Base-by-base conservation (phyloP, 225 moss, liverwort and hornwort species). In the Physcomitrellopsis africana region DNA sequence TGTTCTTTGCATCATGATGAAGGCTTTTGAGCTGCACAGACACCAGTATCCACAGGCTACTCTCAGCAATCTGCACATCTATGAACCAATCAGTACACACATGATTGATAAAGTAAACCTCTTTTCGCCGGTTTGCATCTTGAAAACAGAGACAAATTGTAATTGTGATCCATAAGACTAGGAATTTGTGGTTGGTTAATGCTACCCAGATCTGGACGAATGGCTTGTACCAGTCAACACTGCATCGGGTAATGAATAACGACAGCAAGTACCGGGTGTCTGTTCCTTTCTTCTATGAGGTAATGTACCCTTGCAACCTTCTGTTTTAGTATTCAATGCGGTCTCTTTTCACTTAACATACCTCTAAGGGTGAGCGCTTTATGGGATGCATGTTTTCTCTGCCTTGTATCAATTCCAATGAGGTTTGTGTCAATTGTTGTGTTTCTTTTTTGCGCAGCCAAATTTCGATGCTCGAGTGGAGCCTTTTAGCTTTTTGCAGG, bases 241-340 rank as follows among this genome's bases (percentile, higher is more conserved):
- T 94, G 8, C 97, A 99, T 81, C 94, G 94, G 49, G 97, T 99
- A 27, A 75, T 93, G 27, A 99, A 89, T 84, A 83, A 81, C 63
- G 72, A 79, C 59, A 83, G 80, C 82, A 82, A 82, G 72, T 99
- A 91, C 73, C 85, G 94, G 60, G 93, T 99, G 1, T 99, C 97
- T 55, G 89, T 89, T 14, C 94, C 97, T 19, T 99, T 92, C 86
- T 99, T 99, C 76, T 99, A 94, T 60, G 97, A 99, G 93, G 96
- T 97, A 73, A 80, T 49, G n/a, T 65, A 20, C 51, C 74, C 29
- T 7, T 15, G 26, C 27, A 73, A 27, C 74, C 26, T 48, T 10
- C 53, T 77, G 23, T 66, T 26, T 58, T 13, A 7, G 12, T 27
- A 69, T 16, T 55, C 8, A 65, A 29, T 20, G 6, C 15, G 12